Evolutionary conservation across 1,139 yeast species (phyloP).

Genomic region (Suhomyces chickasaworum): DNA sequence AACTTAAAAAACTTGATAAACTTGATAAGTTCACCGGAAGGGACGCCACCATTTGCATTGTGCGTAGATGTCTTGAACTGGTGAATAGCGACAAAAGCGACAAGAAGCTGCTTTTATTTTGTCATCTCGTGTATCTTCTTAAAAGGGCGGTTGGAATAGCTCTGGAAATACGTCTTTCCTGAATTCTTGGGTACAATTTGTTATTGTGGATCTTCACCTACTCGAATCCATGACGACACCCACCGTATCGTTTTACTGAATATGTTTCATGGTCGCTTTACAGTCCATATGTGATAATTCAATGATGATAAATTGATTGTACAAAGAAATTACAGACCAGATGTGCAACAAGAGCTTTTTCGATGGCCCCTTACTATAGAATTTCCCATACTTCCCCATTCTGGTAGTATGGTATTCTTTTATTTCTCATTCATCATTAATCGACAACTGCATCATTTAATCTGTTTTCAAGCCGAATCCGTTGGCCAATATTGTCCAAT

Average conservation of each 20-base stretch:
- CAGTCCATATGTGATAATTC: background rate
- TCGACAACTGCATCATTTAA: slow-evolving; percentile 6
- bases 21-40: background rate
- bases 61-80: background rate
- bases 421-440: slow-evolving; percentile 9
- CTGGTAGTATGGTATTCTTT: background rate
- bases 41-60: background rate
- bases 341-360: background rate
- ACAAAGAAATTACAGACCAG: too few species aligned
- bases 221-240: background rate
- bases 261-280: background rate
- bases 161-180: background rate
- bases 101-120: background rate
- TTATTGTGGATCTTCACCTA: background rate
- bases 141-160: background rate
- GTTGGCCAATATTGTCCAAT: background rate
- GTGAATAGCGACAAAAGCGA: background rate
- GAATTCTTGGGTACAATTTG: background rate
- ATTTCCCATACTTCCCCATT: background rate
- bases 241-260: background rate
- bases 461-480: background rate
- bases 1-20: too few species aligned
- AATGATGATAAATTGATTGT: background rate
- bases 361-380: background rate
- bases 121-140: background rate